A percentile compares a stretch with the other conserved stretches of the same genome.
phyloP scores from a whole-genome alignment of 495 filamentous ascomycete genomes.

The Podospora anserina region DNA sequence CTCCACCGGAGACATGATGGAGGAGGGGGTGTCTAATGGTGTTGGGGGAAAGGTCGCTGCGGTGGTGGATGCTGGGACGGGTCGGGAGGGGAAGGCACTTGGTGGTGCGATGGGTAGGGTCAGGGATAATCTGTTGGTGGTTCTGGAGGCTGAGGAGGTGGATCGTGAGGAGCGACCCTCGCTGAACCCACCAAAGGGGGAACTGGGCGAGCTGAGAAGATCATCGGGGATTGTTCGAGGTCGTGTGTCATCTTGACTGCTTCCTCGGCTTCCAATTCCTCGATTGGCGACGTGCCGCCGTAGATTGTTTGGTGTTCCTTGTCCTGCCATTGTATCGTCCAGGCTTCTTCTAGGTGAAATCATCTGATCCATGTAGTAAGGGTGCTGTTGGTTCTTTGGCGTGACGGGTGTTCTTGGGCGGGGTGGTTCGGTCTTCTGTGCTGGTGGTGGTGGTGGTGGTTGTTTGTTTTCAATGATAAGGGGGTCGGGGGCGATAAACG shows the following conservation, averaged over 20 bases:
- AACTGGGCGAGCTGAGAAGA: conserved; percentile 23
- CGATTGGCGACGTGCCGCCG: conserved; percentile 15
- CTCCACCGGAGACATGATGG: conserved; percentile 56
- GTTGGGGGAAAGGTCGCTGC: conserved; percentile 46
- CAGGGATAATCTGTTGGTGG: conserved; percentile 73
- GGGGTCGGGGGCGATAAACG: conserved; percentile 12
- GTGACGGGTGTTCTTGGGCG: neutral
- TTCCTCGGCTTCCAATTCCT: conserved; percentile 9
- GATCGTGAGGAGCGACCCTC: conserved; percentile 53
- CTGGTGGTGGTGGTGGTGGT: neutral
- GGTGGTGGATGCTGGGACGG: conserved; percentile 41
- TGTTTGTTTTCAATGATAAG: conserved; percentile 1
- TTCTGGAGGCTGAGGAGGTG: conserved; percentile 55
- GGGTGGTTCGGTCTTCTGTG: neutral
- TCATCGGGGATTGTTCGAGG: conserved; percentile 25
- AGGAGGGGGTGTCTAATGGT: conserved; percentile 38
- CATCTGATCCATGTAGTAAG: conserved; percentile 26
- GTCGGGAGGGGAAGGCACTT: conserved; percentile 40
- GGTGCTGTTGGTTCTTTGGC: neutral
- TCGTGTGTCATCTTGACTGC: conserved; percentile 22
- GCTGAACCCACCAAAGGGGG: conserved; percentile 24
- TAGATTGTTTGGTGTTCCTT: conserved; percentile 19
- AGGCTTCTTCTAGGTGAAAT: conserved; percentile 30
- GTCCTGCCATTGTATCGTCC: conserved; percentile 27
- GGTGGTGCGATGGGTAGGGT: conserved; percentile 65